phyloP scores from a whole-genome alignment of 257 asterid genomes.

The Solanum piurae region DNA sequence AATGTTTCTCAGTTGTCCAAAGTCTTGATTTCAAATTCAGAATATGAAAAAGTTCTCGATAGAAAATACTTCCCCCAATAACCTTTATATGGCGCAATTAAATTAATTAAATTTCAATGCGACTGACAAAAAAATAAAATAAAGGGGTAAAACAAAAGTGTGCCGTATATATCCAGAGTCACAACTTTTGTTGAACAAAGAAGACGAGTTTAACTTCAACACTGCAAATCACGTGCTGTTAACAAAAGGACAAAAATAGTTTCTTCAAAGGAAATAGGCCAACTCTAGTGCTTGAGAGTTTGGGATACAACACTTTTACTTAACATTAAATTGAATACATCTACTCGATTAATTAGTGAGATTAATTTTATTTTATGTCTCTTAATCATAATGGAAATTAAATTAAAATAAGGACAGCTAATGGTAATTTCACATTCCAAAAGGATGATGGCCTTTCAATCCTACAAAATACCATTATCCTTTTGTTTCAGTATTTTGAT shows the following conservation, averaged over 20 bases:
- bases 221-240: background rate
- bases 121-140: too few species aligned
- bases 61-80: fast-evolving
- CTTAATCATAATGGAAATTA: background rate
- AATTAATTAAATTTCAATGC: too few species aligned
- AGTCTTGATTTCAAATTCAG: background rate
- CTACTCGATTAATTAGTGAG: background rate
- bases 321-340: background rate
- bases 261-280: background rate
- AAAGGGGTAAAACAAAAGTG: background rate
- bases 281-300: background rate
- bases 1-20: too few species aligned
- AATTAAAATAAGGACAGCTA: background rate
- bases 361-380: too few species aligned
- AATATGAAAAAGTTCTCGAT: too few species aligned
- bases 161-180: background rate
- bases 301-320: background rate
- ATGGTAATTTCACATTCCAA: background rate
- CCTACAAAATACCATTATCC: too few species aligned
- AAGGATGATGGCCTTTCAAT: background rate
- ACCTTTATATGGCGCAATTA: too few species aligned
- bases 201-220: background rate
- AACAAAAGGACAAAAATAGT: background rate
- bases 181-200: background rate
- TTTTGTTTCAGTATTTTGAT: too few species aligned